Evolutionary conservation across 1,139 yeast genomes (phyloP), one percentile per base, ranked within the genome.

Genomic region (Saccharomycopsis hybrid): DNA sequence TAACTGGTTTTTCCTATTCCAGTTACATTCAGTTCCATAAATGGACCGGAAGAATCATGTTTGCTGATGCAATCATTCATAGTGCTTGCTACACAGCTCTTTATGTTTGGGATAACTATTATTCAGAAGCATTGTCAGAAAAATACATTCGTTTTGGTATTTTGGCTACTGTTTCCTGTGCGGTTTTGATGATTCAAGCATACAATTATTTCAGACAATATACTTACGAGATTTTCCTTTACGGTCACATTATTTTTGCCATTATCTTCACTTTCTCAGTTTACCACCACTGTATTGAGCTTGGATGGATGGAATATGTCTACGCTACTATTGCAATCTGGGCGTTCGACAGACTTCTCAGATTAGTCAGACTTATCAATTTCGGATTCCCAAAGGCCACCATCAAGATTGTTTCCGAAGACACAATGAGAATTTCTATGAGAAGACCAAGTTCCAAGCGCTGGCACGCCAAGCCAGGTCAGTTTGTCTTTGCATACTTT

Each of bases 1-100:
- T 80, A 38, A 79, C 88, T 3, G 85, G 88, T 43, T 81, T 88
- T 83, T 70, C 77, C 25, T 75, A 74, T 57, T 68, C 80, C 2
- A 73, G 85, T 44, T 82, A 83, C 61, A 67, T 80, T 52, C 68
- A 76, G 25, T 73, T 79, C 61, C 94, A 85, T 64, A 78, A 81
- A 58, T 80, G 85, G 82, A 60, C 78, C 4, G 78, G 82, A 2
- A 72, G 90, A 63, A 56, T 67, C 1, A 61, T 69, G 52, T 58
- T 68, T 27, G 27, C 68, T 8, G 62, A 70, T 55, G 65, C 70
- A 1, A 53, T 74, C 35, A 62, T 78, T 39, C 89, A 83, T 59
- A 70, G 77, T 8, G 72, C 74, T 29, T 77, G 81, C 24, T 68
- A 74, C 70, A 66, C 74, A 1, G 62, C 61, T n/a, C 29, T 53